A percentile compares a stretch with the other conserved stretches of the same genome.
These are phyloP conservation scores for Globisporangium alternatum DNA, from an alignment of 352 stramenopile genomes.

Conservation along the genomic window DNA sequence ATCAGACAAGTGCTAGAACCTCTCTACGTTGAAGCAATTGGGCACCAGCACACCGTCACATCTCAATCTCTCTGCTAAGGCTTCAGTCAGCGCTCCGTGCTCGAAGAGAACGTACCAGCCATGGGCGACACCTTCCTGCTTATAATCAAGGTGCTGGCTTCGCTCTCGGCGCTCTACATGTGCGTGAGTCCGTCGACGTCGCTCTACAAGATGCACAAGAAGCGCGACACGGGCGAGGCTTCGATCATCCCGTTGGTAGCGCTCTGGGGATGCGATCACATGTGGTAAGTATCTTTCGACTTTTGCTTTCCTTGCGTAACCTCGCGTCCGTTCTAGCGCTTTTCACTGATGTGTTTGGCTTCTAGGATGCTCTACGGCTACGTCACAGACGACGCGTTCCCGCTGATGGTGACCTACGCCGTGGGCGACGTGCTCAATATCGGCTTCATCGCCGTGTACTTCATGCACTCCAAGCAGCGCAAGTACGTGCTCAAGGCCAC, in stretches of 20 bases:
- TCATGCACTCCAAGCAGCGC: constrained; percentile 36
- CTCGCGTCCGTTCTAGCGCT: background rate
- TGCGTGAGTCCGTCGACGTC: constrained; percentile 50
- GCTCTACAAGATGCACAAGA: constrained; percentile 54
- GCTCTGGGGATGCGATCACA: constrained; percentile 69
- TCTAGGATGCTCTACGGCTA: constrained; percentile 63
- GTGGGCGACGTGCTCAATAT: constrained; percentile 47
- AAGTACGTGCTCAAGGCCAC: constrained; percentile 32
- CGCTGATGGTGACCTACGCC: constrained; percentile 47
- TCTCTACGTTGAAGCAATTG: background rate
- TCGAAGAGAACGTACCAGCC: background rate
- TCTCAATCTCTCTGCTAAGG: background rate
- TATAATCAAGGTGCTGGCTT: constrained; percentile 58
- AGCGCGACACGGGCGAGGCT: constrained; percentile 31
- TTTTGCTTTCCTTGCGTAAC: background rate
- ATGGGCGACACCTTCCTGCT: constrained; percentile 32
- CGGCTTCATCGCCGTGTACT: constrained; percentile 48
- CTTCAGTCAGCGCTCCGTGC: too few relatives aligned
- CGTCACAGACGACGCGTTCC: constrained; percentile 42
- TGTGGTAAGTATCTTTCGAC: constrained; percentile 39
- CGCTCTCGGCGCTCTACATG: constrained; percentile 73
- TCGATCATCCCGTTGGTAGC: constrained; percentile 59
- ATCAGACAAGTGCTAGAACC: background rate
- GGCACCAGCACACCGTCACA: background rate
- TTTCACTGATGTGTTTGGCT: background rate